Base-by-base conservation (phyloP, 129 eudicot species). In the Centrapalus pauciflorus region DNA sequence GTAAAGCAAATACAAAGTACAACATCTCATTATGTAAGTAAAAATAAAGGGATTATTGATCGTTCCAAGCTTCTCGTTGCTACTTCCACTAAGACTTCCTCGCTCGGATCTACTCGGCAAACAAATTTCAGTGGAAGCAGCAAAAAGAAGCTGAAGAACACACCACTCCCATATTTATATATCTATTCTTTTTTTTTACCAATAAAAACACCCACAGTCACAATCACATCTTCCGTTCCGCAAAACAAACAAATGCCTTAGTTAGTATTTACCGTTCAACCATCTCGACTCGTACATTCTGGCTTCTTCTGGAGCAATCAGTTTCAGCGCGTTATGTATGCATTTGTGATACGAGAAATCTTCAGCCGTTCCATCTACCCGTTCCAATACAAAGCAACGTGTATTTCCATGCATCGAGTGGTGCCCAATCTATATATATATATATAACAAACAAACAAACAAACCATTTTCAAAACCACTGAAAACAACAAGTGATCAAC, bases 101-200 rank as follows among this genome's bases (percentile, higher is more conserved):
- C 69, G 77, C 76, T 55, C 27, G 80, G 76, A 64, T 43, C 50
- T 12, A 30, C n/a, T 0, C 65, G 83, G 93, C 92, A 73, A 83
- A 81, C 83, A 84, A 87, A 79, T 80, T 83, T 83, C 75, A 90
- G 97, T 85, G 87, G 97, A 87, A 87, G 96, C 95, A 87, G 94
- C 97, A 90, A 90, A 90, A 90, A 87, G 96, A 87, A 82, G 94
- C 97, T 81, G 75, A 82, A 84, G 90, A 82, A 77, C 85, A 71
- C 30, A 61, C 12, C 70, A n/a, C 54, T 50, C 80, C 75, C 70
- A 6, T 33, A 10, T 12, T 58, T 55, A 67, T 76, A 21, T 14
- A n/a, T n/a, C n/a, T n/a, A n/a, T n/a, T n/a, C n/a, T n/a, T n/a
- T n/a, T n/a, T n/a, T n/a, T n/a, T n/a, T n/a, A n/a, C n/a, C 27